Base-by-base conservation (phyloP, 1,284 basidiomycete species). In the Butyriboletus appendiculatus region DNA sequence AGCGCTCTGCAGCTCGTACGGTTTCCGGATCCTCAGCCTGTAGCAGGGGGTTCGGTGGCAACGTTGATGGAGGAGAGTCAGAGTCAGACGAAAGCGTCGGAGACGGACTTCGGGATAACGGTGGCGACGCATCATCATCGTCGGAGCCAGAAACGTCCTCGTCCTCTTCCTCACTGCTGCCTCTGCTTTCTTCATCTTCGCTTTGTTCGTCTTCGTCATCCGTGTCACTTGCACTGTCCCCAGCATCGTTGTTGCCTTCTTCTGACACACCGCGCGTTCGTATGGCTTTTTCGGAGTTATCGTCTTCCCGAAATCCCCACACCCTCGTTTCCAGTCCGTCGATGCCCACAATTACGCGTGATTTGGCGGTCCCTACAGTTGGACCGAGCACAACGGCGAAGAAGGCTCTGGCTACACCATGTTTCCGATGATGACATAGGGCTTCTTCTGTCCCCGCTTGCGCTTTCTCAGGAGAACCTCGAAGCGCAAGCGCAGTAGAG, bases 321-420 rank as follows among this genome's bases (percentile, higher is more conserved):
- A 81, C 62, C 53, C 76, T 81, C 6, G 76, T 73, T 50, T 87
- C 81, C 14, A 90, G 64, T 1, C 84, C 84, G 60, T 89, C 81
- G 3, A 90, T 72, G 1, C 77, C 82, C 20, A 87, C 74, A 8
- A 90, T 65, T 3, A 90, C 77, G 54, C 78, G 77, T 2, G 84
- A 76, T 59, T 79, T 85, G 3, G 85, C 77, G 0, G 81, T 75
- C 9, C 78, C 78, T 2, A 83, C 66, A 45, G 80, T 86, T 0
- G 88, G 81, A 1, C 88, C 89, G 2, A 91, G 73, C 9, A 85
- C 70, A 44, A 90, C 76, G 1, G 79, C 79, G 26, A 90, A 66
- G 61, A 86, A 82, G 1, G 75, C 80, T 6, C 50, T 58, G 3
- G 52, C 34, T 1, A 35, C 16, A 11, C 55, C 53, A 18, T 26